These are phyloP conservation scores for Apiospora sp. DNA, from an alignment of 2,329 filamentous ascomycete genomes.

Conservation along the genomic window DNA sequence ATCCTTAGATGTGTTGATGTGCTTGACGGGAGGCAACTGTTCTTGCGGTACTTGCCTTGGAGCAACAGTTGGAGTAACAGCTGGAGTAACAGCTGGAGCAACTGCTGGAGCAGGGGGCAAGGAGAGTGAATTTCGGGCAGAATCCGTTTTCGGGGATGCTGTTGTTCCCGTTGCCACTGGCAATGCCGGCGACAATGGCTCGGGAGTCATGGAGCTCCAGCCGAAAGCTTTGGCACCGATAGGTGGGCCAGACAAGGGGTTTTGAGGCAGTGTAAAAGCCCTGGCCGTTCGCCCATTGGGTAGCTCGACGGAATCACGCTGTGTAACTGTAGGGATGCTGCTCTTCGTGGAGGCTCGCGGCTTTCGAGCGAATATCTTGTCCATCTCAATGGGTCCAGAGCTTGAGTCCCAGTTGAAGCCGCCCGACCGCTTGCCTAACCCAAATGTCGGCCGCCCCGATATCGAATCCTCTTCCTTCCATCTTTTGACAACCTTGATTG, in stretches of 20 bases:
- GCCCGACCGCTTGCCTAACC: slow-evolving; percentile 52
- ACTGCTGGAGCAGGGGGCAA: not conserved
- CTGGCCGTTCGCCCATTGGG: slow-evolving; percentile 11
- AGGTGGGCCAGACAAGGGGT: not conserved
- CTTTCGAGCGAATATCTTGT: slow-evolving; percentile 51
- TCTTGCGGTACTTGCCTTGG: not conserved
- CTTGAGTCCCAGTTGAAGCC: slow-evolving; percentile 70
- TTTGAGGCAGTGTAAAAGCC: not conserved
- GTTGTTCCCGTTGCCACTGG: not conserved
- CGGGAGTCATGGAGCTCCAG: slow-evolving; percentile 34
- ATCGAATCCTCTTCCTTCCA: slow-evolving; percentile 74
- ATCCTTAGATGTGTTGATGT: not conserved
- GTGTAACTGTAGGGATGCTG: slow-evolving; percentile 34
- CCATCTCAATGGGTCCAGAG: slow-evolving; percentile 58
- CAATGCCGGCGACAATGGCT: slow-evolving; percentile 14
- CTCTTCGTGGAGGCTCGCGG: slow-evolving; percentile 32
- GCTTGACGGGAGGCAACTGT: not conserved
- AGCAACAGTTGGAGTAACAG: not conserved
- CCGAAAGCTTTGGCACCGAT: slow-evolving; percentile 32
- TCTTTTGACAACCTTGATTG: slow-evolving; percentile 65
- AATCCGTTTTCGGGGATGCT: not conserved
- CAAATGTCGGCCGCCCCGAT: slow-evolving; percentile 56
- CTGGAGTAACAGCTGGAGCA: not conserved
- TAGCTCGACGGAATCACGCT: slow-evolving; percentile 33
- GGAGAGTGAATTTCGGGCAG: not conserved